Evolutionary conservation across 805 yeast species (phyloP), one percentile per base, ranked within the genome.

Genomic region (Hanseniaspora lindneri): DNA sequence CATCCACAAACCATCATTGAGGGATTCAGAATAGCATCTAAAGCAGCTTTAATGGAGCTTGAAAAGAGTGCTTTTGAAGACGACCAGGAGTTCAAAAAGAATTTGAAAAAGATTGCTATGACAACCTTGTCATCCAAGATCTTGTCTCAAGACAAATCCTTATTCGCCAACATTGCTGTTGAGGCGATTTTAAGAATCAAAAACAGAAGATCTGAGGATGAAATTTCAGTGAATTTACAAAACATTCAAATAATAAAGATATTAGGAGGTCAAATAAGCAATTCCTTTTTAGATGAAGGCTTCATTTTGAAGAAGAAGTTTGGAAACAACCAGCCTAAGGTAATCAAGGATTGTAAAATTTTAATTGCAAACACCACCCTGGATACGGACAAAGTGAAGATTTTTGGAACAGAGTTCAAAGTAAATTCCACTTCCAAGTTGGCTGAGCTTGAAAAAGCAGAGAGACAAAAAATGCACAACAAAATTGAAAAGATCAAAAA

Each of bases 1-100:
- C 98, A 92, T 66, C 98, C 99, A 34, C 97, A 89, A 66, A 89
- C 96, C 4, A 89, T 92, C 60, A 87, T 92, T 55, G 95, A 86
- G 64, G 99, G 99, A 49, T 92, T 74, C 67, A 75, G 97, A 66
- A 77, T 86, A 55, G 98, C 96, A 3, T 71, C 86, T 17, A 72
- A 73, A 49, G 86, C 86, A n/a, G 95, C 98, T 1, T 66, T 89
- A 32, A 70, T 64, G 9, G 87, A 95, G n/a, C 74, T 92, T 58
- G 83, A 79, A 53, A 73, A 72, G 51, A 70, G 76, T 36, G 88
- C 97, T 0, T 78, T 83, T 23, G 88, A 92, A 63, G 47, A 49
- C 33, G 39, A 35, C 3, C 19, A 27, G 3, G 66, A 67, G 53
- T 86, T 83, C 71, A 76, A 81, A 56, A 65, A 76, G 44, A 97